Conservation (phyloP, 2,329 filamentous ascomycete species). For the Colletotrichum higginsianum region DNA sequence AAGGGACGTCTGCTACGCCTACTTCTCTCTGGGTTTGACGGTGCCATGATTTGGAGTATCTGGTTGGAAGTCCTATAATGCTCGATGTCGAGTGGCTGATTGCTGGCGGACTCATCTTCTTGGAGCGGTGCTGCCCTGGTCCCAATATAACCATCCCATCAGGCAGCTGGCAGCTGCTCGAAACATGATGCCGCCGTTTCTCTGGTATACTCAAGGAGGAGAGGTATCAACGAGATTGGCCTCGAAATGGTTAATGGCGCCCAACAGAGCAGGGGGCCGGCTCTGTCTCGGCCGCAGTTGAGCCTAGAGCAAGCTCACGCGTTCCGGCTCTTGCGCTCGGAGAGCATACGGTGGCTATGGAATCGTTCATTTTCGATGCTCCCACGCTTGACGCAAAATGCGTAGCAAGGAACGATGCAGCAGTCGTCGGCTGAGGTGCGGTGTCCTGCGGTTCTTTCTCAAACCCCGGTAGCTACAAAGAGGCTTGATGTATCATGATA, state of each 20-base stretch:
- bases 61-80: neutral
- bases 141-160: neutral
- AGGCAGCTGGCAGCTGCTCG: slow-evolving; percentile 1
- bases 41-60: neutral
- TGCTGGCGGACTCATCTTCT: neutral
- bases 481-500: neutral
- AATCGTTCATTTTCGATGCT: no score
- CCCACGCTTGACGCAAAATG: neutral
- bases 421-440: no score
- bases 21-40: neutral
- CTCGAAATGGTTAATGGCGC: neutral
- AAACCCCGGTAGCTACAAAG: neutral
- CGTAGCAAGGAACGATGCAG: neutral
- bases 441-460: neutral
- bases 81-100: neutral
- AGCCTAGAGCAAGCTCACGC: no score
- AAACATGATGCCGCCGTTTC: no score
- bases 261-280: no score
- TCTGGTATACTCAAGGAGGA: no score
- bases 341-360: no score
- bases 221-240: no score
- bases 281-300: no score
- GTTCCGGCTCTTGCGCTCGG: no score
- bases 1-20: neutral
- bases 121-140: neutral